A percentile compares a stretch with the other conserved stretches of the same genome.
Evolutionary conservation across 2,329 filamentous ascomycete species (phyloP).

Genomic region (Colletotrichum magnum): DNA sequence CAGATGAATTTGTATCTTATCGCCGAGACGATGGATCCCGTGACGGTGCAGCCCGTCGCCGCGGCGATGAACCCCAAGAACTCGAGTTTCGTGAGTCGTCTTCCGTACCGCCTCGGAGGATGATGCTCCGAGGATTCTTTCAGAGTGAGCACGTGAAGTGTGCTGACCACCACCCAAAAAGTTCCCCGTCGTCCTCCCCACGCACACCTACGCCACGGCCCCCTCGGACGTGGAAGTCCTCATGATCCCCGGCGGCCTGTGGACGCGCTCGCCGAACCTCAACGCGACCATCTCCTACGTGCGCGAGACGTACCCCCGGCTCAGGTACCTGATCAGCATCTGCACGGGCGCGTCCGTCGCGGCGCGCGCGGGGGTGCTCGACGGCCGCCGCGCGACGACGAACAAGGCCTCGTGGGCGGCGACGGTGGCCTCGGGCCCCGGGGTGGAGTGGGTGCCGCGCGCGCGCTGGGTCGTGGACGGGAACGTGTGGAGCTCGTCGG

Average conservation of each 20-base stretch:
- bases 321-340: constrained; percentile 67
- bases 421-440: constrained; percentile 54
- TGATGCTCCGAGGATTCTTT: constrained; percentile 4
- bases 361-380: constrained; percentile 66
- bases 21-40: constrained; percentile 35
- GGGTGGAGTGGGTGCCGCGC: constrained; percentile 64
- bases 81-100: constrained; percentile 35
- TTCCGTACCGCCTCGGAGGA: neutral
- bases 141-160: no score
- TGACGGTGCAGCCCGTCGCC: constrained; percentile 14
- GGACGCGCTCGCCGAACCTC: constrained; percentile 45
- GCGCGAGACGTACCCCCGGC: constrained; percentile 50
- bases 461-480: constrained; percentile 72
- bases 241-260: constrained; percentile 66
- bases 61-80: constrained; percentile 35
- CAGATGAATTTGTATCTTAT: constrained; percentile 35
- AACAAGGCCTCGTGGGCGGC: constrained; percentile 66
- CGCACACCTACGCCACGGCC: constrained; percentile 59
- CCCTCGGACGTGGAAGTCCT: constrained; percentile 65
- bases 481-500: constrained; percentile 71
- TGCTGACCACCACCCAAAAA: constrained; percentile 2
- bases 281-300: constrained; percentile 53
- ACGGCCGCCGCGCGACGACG: constrained; percentile 68
- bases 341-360: constrained; percentile 70
- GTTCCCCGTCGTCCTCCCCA: constrained; percentile 42